Evolutionary conservation across 2,329 filamentous ascomycete species (phyloP).

Genomic region (Paracamarosporium sp.): DNA sequence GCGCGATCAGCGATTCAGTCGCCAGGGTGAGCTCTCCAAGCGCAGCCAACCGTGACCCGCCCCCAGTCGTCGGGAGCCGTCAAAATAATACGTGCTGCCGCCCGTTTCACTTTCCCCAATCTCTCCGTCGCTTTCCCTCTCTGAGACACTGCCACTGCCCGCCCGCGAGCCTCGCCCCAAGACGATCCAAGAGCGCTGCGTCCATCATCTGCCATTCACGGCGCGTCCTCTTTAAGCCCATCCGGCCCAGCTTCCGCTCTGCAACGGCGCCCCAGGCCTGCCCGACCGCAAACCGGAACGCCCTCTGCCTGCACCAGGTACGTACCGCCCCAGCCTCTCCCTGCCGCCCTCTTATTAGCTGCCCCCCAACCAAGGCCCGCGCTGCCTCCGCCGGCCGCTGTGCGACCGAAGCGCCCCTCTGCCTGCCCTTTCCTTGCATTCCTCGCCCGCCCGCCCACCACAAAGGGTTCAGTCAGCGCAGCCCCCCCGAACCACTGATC

Average conservation of each 20-base stretch:
- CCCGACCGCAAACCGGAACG: not conserved
- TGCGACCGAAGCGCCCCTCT: constrained; percentile 33
- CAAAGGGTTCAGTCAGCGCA: constrained; percentile 39
- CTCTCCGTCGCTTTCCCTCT: constrained; percentile 49
- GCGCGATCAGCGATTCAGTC: constrained; percentile 39
- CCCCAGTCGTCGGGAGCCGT: constrained; percentile 28
- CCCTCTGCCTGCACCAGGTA: not conserved
- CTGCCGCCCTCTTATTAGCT: constrained; percentile 21
- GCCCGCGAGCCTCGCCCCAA: constrained; percentile 22
- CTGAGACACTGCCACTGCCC: constrained; percentile 43
- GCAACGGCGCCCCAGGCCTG: constrained; percentile 6
- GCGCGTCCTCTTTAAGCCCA: constrained; percentile 11
- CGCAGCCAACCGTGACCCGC: constrained; percentile 35
- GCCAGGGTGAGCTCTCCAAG: constrained; percentile 33
- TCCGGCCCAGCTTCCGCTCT: constrained; percentile 22
- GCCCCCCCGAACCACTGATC: constrained; percentile 44
- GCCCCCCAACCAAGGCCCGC: constrained; percentile 16
- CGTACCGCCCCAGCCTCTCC: constrained; percentile 22
- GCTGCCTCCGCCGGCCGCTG: constrained; percentile 28
- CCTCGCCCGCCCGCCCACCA: constrained; percentile 39
- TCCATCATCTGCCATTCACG: constrained; percentile 6
- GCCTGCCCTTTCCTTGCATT: constrained; percentile 43
- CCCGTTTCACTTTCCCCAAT: constrained; percentile 50
- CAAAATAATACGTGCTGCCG: constrained; percentile 45
- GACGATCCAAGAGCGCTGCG: constrained; percentile 1